Evolutionary conservation across 176 grass and related monocot species (phyloP).

Genomic region (Zoysia japonica): DNA sequence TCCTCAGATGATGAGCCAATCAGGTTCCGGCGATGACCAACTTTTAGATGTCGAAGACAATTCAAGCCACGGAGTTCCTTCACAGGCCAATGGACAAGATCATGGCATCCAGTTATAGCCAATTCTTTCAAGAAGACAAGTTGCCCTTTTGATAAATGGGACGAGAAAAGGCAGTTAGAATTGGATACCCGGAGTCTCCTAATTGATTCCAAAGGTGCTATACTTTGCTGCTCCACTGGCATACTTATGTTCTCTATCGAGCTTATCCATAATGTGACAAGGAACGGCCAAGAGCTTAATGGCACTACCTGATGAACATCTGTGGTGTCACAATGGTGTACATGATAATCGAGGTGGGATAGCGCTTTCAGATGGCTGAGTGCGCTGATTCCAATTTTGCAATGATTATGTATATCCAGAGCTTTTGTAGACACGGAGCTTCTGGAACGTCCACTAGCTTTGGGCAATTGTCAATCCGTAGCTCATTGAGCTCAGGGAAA

Average conservation of each 20-base stretch:
- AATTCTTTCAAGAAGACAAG: conserved; percentile 1
- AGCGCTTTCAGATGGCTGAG: too few species aligned
- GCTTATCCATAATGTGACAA: fast-evolving
- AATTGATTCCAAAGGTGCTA: not conserved
- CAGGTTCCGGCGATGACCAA: fast-evolving
- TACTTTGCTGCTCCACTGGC: not conserved
- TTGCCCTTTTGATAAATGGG: not conserved
- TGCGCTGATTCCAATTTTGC: too few species aligned
- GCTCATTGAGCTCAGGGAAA: not conserved
- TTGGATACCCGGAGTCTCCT: not conserved
- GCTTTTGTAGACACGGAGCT: not conserved
- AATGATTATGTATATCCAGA: not conserved
- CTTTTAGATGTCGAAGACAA: not conserved
- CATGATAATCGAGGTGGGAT: too few species aligned
- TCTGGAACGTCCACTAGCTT: not conserved
- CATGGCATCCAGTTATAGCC: fast-evolving
- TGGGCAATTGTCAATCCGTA: fast-evolving
- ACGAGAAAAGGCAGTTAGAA: not conserved
- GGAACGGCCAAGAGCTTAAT: not conserved
- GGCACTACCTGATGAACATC: too few species aligned
- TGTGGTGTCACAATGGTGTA: too few species aligned
- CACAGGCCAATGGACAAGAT: not conserved
- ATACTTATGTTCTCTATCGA: too few species aligned
- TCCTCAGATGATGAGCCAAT: not conserved
- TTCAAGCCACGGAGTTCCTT: not conserved